A percentile compares a stretch with the other conserved stretches of the same genome.
Evolutionary conservation across 768 basidiomycete genomes (phyloP).

Genomic region (Suillus ampliporus): DNA sequence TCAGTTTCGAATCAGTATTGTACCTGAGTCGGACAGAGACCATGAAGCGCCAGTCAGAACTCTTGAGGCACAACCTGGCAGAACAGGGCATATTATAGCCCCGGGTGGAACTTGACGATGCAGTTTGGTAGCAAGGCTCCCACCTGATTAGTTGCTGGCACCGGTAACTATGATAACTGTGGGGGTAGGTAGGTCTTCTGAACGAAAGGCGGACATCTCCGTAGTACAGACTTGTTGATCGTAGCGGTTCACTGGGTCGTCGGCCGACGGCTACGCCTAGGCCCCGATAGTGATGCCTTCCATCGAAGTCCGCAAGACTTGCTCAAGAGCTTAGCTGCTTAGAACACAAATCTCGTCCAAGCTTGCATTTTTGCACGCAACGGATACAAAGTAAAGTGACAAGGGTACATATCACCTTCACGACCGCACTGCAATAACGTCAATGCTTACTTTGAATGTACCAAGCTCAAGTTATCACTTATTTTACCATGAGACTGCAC

Average conservation of each 20-base stretch:
- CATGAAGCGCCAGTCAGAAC: too few species aligned
- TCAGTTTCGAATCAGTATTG: neutral
- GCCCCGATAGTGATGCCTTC: too few species aligned
- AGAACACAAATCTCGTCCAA: neutral
- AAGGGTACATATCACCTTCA: neutral
- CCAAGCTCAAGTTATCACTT: neutral
- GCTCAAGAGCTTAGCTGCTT: neutral
- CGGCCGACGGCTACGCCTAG: too few species aligned
- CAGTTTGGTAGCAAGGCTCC: too few species aligned
- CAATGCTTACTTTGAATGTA: neutral
- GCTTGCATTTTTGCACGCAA: neutral
- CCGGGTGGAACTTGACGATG: too few species aligned
- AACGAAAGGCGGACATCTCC: neutral
- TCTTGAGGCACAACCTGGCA: too few species aligned
- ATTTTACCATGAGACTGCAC: neutral
- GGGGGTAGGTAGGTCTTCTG: neutral
- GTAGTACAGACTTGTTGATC: neutral
- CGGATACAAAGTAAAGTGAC: neutral
- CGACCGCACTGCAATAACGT: neutral
- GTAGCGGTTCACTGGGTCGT: neutral
- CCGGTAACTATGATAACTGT: neutral
- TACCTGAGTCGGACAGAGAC: neutral
- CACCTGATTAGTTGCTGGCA: too few species aligned
- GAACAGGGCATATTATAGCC: too few species aligned
- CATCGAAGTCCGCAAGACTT: neutral